These are phyloP conservation scores for Solanum aculeatissimum DNA, from an alignment of 305 asterid species.

Conservation along the genomic window DNA sequence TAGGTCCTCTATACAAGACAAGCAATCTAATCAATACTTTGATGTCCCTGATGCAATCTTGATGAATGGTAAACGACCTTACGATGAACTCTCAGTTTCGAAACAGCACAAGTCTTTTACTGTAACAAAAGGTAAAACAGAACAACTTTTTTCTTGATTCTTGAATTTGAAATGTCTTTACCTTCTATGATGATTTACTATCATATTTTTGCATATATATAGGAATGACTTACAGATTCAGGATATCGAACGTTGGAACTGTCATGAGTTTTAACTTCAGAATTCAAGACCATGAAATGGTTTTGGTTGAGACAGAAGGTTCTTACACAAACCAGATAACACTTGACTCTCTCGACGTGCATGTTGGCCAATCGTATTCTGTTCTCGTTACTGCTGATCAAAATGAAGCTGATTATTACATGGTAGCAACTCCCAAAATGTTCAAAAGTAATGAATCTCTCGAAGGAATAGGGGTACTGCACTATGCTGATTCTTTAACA, in stretches of 20 bases:
- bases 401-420: slow-evolving; percentile 31
- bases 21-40: neutral
- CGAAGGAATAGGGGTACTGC: slow-evolving; percentile 41
- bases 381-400: slow-evolving; percentile 40
- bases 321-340: slow-evolving; percentile 42
- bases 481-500: slow-evolving; percentile 24
- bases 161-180: neutral
- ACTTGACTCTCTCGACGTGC: slow-evolving; percentile 47
- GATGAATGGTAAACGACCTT: slow-evolving; percentile 63
- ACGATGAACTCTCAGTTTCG: neutral
- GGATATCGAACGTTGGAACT: slow-evolving; percentile 44
- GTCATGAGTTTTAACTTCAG: slow-evolving; percentile 41
- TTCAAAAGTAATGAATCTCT: neutral
- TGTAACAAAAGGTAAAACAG: slow-evolving; percentile 35
- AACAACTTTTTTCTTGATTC: neutral
- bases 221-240: slow-evolving; percentile 45
- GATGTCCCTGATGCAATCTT: slow-evolving; percentile 26
- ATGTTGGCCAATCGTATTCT: slow-evolving; percentile 68
- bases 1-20: neutral
- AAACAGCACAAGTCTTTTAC: slow-evolving; percentile 23
- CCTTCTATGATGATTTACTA: neutral
- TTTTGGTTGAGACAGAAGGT: slow-evolving; percentile 62
- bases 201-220: neutral
- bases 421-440: slow-evolving; percentile 50
- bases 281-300: slow-evolving; percentile 42